phyloP scores from a whole-genome alignment of 257 asterid genomes.

The Coffea canephora region DNA sequence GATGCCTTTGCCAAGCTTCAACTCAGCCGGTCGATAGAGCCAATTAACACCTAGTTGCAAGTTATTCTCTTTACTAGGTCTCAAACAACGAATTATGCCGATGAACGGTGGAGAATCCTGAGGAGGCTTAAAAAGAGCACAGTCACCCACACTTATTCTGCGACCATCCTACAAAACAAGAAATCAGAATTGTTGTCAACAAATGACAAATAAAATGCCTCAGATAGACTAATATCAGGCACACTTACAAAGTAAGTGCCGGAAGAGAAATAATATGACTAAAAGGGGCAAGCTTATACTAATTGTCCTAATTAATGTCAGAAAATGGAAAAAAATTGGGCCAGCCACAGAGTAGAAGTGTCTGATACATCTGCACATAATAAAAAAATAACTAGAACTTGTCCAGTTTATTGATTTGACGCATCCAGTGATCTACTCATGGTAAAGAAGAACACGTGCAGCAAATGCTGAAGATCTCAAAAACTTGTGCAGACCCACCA shows the following conservation, averaged over 20 bases:
- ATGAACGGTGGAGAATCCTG: slow-evolving; percentile 69
- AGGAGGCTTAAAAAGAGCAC: slow-evolving; percentile 74
- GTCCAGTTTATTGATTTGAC: neutral
- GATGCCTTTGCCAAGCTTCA: slow-evolving; percentile 55
- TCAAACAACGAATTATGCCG: slow-evolving; percentile 63
- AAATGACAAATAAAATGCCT: neutral
- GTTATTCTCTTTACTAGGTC: slow-evolving; percentile 36
- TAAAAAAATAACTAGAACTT: neutral
- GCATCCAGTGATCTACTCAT: neutral
- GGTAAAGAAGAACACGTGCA: neutral
- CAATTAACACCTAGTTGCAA: slow-evolving; percentile 68
- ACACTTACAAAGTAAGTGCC: neutral
- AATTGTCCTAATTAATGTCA: neutral
- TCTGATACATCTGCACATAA: neutral
- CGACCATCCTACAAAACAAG: slow-evolving; percentile 65
- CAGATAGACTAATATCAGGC: neutral
- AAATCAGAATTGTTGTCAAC: slow-evolving; percentile 7
- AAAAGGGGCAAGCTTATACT: neutral
- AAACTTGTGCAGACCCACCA: neutral
- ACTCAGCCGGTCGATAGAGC: slow-evolving; percentile 83
- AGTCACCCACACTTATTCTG: slow-evolving; percentile 55
- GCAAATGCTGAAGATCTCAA: neutral
- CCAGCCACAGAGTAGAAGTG: neutral
- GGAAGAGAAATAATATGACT: neutral
- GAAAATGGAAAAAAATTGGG: neutral